These are phyloP conservation scores for Quercus phellos DNA, from an alignment of 331 rosid genomes.

Conservation along the genomic window DNA sequence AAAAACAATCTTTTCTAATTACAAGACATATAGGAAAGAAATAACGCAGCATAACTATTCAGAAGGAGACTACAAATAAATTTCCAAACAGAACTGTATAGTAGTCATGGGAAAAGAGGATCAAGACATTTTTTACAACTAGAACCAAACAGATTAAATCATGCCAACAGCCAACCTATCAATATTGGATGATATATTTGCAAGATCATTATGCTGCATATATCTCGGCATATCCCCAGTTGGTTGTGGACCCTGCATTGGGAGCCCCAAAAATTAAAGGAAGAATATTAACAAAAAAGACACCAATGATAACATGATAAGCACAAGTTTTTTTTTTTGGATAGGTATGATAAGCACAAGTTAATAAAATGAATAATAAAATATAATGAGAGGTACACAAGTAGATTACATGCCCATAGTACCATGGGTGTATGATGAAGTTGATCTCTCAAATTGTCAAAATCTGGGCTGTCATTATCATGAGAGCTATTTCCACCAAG, in stretches of 20 bases:
- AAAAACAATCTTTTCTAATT: not conserved
- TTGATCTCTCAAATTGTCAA: conserved; percentile 39
- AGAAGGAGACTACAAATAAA: conserved; percentile 2
- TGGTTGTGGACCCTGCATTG: conserved; percentile 47
- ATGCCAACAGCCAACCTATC: conserved; percentile 33
- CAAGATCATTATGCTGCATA: conserved; percentile 22
- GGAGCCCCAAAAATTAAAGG: not conserved
- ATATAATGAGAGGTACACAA: conserved; percentile 5
- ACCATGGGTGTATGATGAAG: conserved; percentile 49
- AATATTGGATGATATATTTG: conserved; percentile 14
- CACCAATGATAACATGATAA: not conserved
- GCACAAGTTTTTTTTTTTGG: no score
- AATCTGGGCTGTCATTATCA: conserved; percentile 34
- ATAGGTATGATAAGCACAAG: not conserved
- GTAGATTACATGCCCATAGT: conserved; percentile 35
- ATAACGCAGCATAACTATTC: not conserved
- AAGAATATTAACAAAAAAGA: conserved; percentile 3
- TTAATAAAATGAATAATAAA: conserved; percentile 1
- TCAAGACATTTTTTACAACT: not conserved
- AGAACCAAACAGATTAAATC: not conserved
- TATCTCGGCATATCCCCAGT: conserved; percentile 30
- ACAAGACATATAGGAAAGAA: not conserved
- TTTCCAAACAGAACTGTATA: not conserved
- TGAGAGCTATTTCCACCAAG: conserved; percentile 42
- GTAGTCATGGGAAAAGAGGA: conserved; percentile 7